Percentiles rank a stretch among this genome's conserved stretches.
phyloP scores from a whole-genome alignment of 2,329 filamentous ascomycete species.

The Pseudogymnoascus sp. region DNA sequence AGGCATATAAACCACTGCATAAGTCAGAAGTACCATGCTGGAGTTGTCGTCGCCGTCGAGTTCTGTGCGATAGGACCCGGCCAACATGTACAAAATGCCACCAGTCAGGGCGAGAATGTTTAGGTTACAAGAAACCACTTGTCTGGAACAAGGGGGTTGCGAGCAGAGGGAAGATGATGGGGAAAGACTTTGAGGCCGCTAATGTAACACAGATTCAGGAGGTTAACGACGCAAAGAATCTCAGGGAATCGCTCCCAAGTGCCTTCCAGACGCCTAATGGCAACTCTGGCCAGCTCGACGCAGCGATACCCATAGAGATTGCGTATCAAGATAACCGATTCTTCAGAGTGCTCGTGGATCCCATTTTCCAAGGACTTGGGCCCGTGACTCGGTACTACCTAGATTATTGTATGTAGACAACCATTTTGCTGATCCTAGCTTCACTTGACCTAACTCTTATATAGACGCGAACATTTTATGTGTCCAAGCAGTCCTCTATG shows the following conservation, averaged over 20 bases:
- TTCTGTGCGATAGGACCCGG: slow-evolving; percentile 19
- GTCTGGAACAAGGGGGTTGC: slow-evolving; percentile 22
- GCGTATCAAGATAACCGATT: not conserved
- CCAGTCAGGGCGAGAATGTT: slow-evolving; percentile 17
- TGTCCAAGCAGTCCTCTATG: not conserved
- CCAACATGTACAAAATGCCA: slow-evolving; percentile 19
- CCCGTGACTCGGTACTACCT: not conserved
- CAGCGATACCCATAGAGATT: not conserved
- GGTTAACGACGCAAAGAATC: not conserved
- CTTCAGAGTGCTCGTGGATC: not conserved
- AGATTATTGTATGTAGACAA: not conserved
- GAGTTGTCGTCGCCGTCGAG: slow-evolving; percentile 21
- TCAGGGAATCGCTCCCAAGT: not conserved
- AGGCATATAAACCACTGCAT: not conserved
- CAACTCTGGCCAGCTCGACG: not conserved
- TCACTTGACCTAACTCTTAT: not conserved
- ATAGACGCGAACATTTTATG: not conserved
- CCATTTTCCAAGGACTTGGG: not conserved
- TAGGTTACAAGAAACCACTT: slow-evolving; percentile 21
- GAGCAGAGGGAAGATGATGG: slow-evolving; percentile 23
- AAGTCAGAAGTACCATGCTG: slow-evolving; percentile 13
- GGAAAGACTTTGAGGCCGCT: slow-evolving; percentile 13
- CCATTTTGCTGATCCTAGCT: not conserved
- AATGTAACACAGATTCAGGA: not conserved
- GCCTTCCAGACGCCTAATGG: not conserved